Evolutionary conservation across 2,329 filamentous ascomycete genomes (phyloP), one percentile per base, ranked within the genome.

Genomic region (Knufia petricola): DNA sequence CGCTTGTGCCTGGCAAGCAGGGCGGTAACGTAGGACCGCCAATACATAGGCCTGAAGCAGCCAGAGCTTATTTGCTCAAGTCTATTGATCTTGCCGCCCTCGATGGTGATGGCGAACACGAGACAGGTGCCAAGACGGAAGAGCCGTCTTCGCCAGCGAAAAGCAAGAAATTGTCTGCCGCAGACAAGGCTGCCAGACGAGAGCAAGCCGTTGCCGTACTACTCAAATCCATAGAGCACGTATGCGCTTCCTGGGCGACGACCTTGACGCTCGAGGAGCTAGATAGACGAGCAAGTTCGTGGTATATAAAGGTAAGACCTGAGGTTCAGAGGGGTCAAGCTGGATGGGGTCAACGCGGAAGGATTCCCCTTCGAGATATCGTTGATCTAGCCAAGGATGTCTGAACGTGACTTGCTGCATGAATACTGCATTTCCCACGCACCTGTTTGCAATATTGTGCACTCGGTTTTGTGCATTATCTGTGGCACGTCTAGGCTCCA

Each of bases 261-360:
- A 73, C 78, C 24, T 63, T 94, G 28, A 72, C 66, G 21, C 66
- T 68, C 3, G 71, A 76, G 13, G 85, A 94, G 58, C 69, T 94
- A 46, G 85, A 94, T 61, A 74, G 75, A 52, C 76, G 81, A 51
- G 85, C 86, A 15, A 94, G 87, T 85, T 70, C 70, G 9, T 94
- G 87, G 87, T 94, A 94, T 64, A 71, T 84, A 1, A 74, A 77
- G 19, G 79, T 89, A 17, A 72, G 88, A 53, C 87, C 87, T 1
- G 81, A 86, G 17, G 84, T 94, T 2, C 80, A 85, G 50, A 67
- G 73, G 49, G 88, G 87, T 0, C 77, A 78, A 41, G 77, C 79
- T 17, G 87, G 88, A 1, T 94, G 87, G 87, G 87, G 87, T 23
- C 84, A 83, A 10, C 92, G 90, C 64, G 86, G 84, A 1, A 68